phyloP scores from a whole-genome alignment of 768 basidiomycete genomes.

The Boletus subcaerulescens region DNA sequence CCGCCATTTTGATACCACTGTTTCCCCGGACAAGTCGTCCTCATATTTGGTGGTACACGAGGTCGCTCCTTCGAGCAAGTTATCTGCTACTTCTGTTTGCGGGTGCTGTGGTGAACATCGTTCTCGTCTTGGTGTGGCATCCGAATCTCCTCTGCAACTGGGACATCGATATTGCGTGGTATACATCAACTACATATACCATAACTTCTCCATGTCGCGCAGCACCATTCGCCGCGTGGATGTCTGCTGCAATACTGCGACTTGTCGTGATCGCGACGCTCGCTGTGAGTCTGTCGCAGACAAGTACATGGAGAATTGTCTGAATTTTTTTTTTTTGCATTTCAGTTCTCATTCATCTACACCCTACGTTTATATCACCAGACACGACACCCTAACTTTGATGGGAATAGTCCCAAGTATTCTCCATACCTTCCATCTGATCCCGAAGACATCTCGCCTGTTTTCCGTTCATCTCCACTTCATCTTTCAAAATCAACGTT shows the following conservation, averaged over 20 bases:
- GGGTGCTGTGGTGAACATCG: constrained; percentile 55
- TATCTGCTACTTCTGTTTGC: constrained; percentile 48
- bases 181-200: constrained; percentile 33
- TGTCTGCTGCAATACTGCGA: constrained; percentile 50
- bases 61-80: constrained; percentile 36
- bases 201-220: constrained; percentile 14
- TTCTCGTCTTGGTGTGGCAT: constrained; percentile 53
- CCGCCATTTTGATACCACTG: constrained; percentile 41
- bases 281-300: constrained; percentile 43
- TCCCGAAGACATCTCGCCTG: constrained; percentile 16
- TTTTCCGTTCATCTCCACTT: constrained; percentile 11
- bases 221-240: constrained; percentile 48
- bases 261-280: constrained; percentile 49
- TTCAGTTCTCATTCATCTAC: constrained; percentile 25
- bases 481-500: constrained; percentile 11
- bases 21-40: constrained; percentile 26
- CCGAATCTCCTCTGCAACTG: constrained; percentile 51
- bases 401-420: constrained; percentile 8
- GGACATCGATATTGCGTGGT: constrained; percentile 70
- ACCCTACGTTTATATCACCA: constrained; percentile 14
- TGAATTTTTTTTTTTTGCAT: constrained; percentile 3
- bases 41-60: constrained; percentile 10
- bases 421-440: constrained; percentile 22
- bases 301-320: neutral
- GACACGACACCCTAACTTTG: constrained; percentile 17